Conservation (phyloP, 805 yeast genomes). For the Cyberlindnera misumaiensis region DNA sequence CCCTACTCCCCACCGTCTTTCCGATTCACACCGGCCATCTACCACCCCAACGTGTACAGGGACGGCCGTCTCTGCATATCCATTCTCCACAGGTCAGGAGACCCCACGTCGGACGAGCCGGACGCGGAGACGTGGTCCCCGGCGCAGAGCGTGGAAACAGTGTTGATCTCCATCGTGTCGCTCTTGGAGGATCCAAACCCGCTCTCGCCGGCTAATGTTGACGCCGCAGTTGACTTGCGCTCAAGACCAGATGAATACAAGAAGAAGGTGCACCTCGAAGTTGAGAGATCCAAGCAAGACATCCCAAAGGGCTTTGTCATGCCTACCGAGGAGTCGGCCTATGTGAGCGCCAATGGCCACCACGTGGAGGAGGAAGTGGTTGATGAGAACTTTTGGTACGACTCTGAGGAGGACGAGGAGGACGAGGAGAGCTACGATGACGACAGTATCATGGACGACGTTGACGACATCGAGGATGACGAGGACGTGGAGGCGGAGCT, state of each 20-base stretch:
- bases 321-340: slow-evolving; percentile 64
- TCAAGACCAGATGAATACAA: slow-evolving; percentile 72
- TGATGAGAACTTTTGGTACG: slow-evolving; percentile 84
- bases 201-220: slow-evolving; percentile 91
- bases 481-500: slow-evolving; percentile 34
- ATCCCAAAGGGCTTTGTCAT: slow-evolving; percentile 82
- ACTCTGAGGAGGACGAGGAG: slow-evolving; percentile 40
- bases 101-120: slow-evolving; percentile 83
- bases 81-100: slow-evolving; percentile 87
- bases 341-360: slow-evolving; percentile 32
- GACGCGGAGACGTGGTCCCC: slow-evolving; percentile 94
- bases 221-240: slow-evolving; percentile 88
- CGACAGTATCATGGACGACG: slow-evolving; percentile 38
- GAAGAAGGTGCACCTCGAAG: slow-evolving; percentile 71
- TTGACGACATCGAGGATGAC: slow-evolving; percentile 50
- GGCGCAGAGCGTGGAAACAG: slow-evolving; percentile 88
- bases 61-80: slow-evolving; percentile 93
- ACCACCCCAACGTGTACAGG: slow-evolving; percentile 91
- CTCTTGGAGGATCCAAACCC: slow-evolving; percentile 91
- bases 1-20: slow-evolving; percentile 92
- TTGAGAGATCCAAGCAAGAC: slow-evolving; percentile 73
- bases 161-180: slow-evolving; percentile 83
- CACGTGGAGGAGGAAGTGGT: slow-evolving; percentile 46
- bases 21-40: slow-evolving; percentile 87
- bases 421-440: slow-evolving; percentile 57